Evolutionary conservation across 495 filamentous ascomycete species (phyloP).

Genomic region (Podospora anserina): DNA sequence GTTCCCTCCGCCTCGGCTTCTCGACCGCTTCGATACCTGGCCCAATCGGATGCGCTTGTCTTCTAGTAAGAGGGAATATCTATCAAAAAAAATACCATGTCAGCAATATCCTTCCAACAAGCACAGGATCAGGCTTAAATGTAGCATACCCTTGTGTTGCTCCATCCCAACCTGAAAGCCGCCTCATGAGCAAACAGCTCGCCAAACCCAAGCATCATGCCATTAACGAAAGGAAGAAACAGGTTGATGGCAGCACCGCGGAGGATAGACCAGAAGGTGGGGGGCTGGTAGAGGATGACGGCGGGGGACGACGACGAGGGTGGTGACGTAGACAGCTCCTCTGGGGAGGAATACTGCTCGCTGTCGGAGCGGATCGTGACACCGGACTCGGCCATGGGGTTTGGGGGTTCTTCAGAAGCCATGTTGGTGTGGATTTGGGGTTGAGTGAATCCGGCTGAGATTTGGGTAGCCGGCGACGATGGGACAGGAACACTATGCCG

Average conservation of each 20-base stretch:
- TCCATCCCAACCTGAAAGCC: slow-evolving; percentile 90
- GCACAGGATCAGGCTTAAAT: neutral
- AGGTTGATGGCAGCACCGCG: slow-evolving; percentile 94
- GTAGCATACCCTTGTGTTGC: slow-evolving; percentile 76
- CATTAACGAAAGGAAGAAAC: slow-evolving; percentile 91
- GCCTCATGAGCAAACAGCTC: slow-evolving; percentile 95
- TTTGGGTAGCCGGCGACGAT: neutral
- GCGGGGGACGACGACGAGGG: slow-evolving; percentile 65
- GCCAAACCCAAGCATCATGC: slow-evolving; percentile 96
- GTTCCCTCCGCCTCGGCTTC: slow-evolving; percentile 33
- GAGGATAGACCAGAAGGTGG: slow-evolving; percentile 77
- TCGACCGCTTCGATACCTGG: slow-evolving; percentile 53
- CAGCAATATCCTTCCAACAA: slow-evolving; percentile 1
- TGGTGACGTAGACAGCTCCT: slow-evolving; percentile 59
- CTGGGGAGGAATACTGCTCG: slow-evolving; percentile 77
- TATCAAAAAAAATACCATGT: slow-evolving; percentile 17
- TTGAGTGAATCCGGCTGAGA: neutral
- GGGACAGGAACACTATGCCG: neutral
- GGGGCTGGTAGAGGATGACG: slow-evolving; percentile 83
- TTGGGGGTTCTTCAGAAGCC: slow-evolving; percentile 50
- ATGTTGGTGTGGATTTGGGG: slow-evolving; percentile 25
- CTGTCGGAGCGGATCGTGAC: slow-evolving; percentile 87
- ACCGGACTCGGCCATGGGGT: slow-evolving; percentile 71
- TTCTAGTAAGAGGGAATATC: slow-evolving; percentile 49
- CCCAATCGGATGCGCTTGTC: slow-evolving; percentile 47